Evolutionary conservation across 495 filamentous ascomycete genomes (phyloP).

Genomic region (Chlorociboria aeruginascens): DNA sequence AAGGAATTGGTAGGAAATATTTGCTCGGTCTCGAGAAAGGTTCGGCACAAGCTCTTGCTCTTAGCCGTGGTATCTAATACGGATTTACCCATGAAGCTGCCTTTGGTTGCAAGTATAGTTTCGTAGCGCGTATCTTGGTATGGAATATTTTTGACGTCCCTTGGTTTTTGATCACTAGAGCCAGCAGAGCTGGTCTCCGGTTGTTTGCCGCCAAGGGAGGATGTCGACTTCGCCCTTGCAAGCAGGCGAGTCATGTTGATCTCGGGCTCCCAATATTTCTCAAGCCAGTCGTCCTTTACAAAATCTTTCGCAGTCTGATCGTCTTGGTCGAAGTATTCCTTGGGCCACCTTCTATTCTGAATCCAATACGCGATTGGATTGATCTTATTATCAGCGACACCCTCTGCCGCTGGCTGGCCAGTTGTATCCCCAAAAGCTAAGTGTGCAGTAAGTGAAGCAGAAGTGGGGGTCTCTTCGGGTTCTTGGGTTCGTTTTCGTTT

Average conservation of each 20-base stretch:
- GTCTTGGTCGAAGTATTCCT: too few species aligned
- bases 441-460: too few species aligned
- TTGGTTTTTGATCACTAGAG: slow-evolving; percentile 28
- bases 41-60: slow-evolving; percentile 18
- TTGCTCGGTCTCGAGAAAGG: slow-evolving; percentile 12
- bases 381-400: slow-evolving; percentile 2
- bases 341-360: background rate
- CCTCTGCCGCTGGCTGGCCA: background rate
- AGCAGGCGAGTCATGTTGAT: too few species aligned
- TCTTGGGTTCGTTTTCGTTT: too few species aligned
- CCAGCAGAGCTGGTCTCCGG: too few species aligned
- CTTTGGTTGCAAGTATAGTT: slow-evolving; percentile 21
- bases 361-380: slow-evolving; percentile 4
- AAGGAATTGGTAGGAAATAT: slow-evolving; percentile 21
- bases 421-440: background rate
- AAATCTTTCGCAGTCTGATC: too few species aligned
- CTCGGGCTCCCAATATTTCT: too few species aligned
- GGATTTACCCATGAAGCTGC: slow-evolving; percentile 26
- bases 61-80: slow-evolving; percentile 17
- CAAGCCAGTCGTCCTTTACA: too few species aligned
- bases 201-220: too few species aligned
- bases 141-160: slow-evolving; percentile 24
- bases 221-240: too few species aligned
- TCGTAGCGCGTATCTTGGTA: slow-evolving; percentile 25
- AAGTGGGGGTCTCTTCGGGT: too few species aligned